Percentiles rank a stretch among this genome's conserved stretches.
Conservation (phyloP, 371 early-diverging fungal species). For the Capillidium heterosporum region DNA sequence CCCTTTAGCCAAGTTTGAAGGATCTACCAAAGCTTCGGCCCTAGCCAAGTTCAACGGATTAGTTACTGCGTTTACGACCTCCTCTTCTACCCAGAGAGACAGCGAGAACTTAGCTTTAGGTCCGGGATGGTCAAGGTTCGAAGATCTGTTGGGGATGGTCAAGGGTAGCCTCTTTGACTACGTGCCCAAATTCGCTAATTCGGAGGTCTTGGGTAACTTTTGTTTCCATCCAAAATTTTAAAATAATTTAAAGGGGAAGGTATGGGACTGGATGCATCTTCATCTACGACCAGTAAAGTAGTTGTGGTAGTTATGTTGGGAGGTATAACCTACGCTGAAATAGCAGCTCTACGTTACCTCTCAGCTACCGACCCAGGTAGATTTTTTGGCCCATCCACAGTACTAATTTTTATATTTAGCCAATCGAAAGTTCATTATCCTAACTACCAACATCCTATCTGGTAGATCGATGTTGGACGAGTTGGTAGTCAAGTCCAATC, state of each 20-base stretch:
- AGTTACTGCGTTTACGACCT: background rate
- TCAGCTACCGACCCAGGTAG: constrained; percentile 52
- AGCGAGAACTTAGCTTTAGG: constrained; percentile 14
- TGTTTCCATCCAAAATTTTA: background rate
- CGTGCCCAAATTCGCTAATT: constrained; percentile 38
- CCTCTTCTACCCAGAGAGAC: constrained; percentile 8
- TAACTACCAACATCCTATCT: constrained; percentile 75
- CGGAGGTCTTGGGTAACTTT: constrained; percentile 8
- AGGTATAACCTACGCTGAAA: constrained; percentile 86
- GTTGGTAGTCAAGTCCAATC: too few species aligned
- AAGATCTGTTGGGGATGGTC: constrained; percentile 54
- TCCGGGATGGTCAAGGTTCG: constrained; percentile 69
- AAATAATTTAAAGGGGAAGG: background rate
- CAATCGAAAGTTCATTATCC: constrained; percentile 61
- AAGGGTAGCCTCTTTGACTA: constrained; percentile 67
- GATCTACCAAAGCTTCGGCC: background rate
- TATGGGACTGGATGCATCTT: background rate
- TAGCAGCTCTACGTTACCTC: constrained; percentile 69
- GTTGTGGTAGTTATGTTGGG: constrained; percentile 86
- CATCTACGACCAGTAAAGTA: constrained; percentile 12
- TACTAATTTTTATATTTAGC: constrained; percentile 9
- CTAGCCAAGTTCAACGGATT: background rate
- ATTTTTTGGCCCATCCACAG: background rate
- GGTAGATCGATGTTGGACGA: constrained; percentile 49
- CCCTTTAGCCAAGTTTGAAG: background rate